These are phyloP conservation scores for Fusarium sp. DNA, from an alignment of 2,329 filamentous ascomycete species.

Conservation along the genomic window DNA sequence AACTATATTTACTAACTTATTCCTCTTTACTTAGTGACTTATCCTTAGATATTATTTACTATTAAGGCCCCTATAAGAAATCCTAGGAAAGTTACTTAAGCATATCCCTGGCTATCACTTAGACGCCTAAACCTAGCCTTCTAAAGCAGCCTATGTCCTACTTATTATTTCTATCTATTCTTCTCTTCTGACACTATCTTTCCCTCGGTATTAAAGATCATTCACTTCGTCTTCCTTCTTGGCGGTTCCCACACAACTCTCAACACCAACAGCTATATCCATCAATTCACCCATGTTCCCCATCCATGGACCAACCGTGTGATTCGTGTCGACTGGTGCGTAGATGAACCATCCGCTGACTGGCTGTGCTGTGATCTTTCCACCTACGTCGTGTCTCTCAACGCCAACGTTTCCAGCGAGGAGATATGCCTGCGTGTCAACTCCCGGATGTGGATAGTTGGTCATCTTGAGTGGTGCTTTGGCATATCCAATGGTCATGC, in stretches of 20 bases:
- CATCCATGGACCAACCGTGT: constrained; percentile 32
- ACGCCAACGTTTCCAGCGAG: constrained; percentile 58
- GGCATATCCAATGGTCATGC: constrained; percentile 57
- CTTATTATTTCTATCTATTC: no score
- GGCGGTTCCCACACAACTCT: not conserved
- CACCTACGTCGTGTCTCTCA: constrained; percentile 40
- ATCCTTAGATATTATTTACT: no score
- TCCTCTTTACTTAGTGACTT: no score
- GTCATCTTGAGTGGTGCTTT: constrained; percentile 57
- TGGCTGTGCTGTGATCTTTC: constrained; percentile 51
- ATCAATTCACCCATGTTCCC: constrained; percentile 45
- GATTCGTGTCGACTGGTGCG: constrained; percentile 51
- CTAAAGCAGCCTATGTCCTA: no score
- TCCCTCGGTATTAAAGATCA: not conserved
- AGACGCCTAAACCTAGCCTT: no score
- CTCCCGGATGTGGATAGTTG: constrained; percentile 47
- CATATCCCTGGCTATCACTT: no score
- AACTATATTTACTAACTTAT: no score
- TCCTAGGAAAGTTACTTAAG: no score
- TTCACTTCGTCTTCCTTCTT: not conserved
- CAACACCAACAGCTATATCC: constrained; percentile 24
- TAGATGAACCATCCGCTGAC: constrained; percentile 59
- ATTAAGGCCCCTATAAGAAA: no score
- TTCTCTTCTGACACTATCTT: not conserved
- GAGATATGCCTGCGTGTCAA: constrained; percentile 53